phyloP scores from a whole-genome alignment of 1,284 basidiomycete genomes.

The Moesziomyces sp. region DNA sequence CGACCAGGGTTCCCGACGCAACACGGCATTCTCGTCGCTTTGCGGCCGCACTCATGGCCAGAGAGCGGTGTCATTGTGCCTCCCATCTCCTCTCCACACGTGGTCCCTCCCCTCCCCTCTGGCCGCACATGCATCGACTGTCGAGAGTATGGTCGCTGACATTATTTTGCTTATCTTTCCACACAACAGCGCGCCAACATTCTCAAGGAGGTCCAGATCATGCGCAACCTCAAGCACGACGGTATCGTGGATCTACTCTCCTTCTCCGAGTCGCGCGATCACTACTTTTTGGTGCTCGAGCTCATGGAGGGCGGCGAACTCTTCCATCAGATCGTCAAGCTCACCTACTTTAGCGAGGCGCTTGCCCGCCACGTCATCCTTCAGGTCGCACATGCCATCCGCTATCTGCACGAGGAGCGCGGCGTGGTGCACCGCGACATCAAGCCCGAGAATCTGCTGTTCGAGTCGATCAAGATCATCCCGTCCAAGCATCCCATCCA shows the following conservation, averaged over 20 bases:
- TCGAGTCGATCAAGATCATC: constrained; percentile 90
- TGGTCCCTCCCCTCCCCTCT: constrained; percentile 1
- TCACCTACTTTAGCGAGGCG: constrained; percentile 94
- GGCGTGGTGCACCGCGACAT: constrained; percentile 99
- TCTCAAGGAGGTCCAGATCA: constrained; percentile 99
- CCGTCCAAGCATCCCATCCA: constrained; percentile 82
- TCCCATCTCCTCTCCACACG: constrained; percentile 7
- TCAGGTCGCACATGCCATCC: constrained; percentile 94
- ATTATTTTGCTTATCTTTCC: constrained; percentile 34
- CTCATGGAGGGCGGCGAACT: constrained; percentile 86
- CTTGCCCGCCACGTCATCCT: constrained; percentile 85
- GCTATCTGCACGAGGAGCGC: constrained; percentile 95
- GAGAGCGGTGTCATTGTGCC: constrained; percentile 28
- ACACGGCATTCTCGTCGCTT: constrained; percentile 33
- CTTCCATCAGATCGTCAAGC: constrained; percentile 99
- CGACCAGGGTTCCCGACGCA: constrained; percentile 3
- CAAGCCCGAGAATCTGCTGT: constrained; percentile 97
- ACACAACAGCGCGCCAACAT: constrained; percentile 88
- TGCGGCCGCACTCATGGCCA: constrained; percentile 48
- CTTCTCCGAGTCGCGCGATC: constrained; percentile 82
- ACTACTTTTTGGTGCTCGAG: constrained; percentile 95
- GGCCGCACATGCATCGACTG: too few species aligned
- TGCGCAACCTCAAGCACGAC: constrained; percentile 92
- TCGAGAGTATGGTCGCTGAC: constrained; percentile 13
- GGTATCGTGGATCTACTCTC: constrained; percentile 76